These are phyloP conservation scores for Fusarium bactridioides DNA, from an alignment of 2,329 filamentous ascomycete genomes.

Conservation along the genomic window DNA sequence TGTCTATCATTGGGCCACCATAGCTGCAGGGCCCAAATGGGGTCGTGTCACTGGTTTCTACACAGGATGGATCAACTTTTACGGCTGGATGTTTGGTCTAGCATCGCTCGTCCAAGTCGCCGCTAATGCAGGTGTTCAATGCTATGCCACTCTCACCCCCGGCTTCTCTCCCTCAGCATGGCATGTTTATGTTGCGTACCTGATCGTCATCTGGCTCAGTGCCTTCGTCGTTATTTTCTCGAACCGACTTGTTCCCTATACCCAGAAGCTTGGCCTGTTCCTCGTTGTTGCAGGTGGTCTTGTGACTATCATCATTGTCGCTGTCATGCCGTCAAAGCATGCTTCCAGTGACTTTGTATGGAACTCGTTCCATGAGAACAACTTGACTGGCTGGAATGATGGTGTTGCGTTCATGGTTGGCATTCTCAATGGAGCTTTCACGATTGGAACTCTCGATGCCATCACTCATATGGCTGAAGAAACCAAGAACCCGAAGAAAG, in stretches of 20 bases:
- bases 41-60: slow-evolving; percentile 38
- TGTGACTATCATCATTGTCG: slow-evolving; percentile 35
- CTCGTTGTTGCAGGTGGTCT: slow-evolving; percentile 35
- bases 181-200: slow-evolving; percentile 39
- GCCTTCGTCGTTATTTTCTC: slow-evolving; percentile 30
- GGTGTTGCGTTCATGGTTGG: slow-evolving; percentile 40
- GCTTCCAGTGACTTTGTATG: slow-evolving; percentile 36
- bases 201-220: slow-evolving; percentile 35
- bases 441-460: slow-evolving; percentile 36
- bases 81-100: slow-evolving; percentile 42
- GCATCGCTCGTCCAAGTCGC: slow-evolving; percentile 38
- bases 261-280: slow-evolving; percentile 35
- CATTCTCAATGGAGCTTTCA: slow-evolving; percentile 37
- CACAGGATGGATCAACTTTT: slow-evolving; percentile 41
- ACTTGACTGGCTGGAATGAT: slow-evolving; percentile 37
- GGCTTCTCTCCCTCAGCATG: slow-evolving; percentile 24
- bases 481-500: slow-evolving; percentile 24
- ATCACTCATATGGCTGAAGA: slow-evolving; percentile 42
- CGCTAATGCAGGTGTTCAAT: slow-evolving; percentile 36
- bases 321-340: slow-evolving; percentile 31
- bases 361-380: slow-evolving; percentile 37
- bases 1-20: slow-evolving; percentile 39
- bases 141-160: slow-evolving; percentile 33
- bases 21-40: slow-evolving; percentile 37
- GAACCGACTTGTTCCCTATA: slow-evolving; percentile 37